phyloP scores from a whole-genome alignment of 2,329 filamentous ascomycete species.

The Lasiodiplodia citricola region DNA sequence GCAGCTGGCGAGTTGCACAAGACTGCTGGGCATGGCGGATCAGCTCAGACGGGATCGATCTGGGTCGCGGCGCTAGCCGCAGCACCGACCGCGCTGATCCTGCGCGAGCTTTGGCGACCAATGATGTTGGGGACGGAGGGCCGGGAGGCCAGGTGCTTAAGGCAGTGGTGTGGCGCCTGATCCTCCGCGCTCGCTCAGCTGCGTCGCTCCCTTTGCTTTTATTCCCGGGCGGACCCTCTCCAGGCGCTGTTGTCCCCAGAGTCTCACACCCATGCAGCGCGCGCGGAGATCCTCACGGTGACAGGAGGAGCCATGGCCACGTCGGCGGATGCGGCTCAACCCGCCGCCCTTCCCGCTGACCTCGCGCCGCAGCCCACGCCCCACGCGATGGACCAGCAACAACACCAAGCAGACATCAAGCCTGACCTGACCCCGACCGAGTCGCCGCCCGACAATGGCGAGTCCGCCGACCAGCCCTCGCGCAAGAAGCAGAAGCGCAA shows the following conservation, averaged over 20 bases:
- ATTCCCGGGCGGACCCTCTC: slow-evolving; percentile 18
- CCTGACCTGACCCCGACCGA: background rate
- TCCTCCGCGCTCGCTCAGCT: slow-evolving; percentile 10
- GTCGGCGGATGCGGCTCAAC: slow-evolving; percentile 5
- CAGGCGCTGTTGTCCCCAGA: background rate
- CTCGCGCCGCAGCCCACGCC: slow-evolving; percentile 2
- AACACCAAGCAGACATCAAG: background rate
- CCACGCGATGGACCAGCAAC: background rate
- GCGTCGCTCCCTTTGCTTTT: slow-evolving; percentile 16
- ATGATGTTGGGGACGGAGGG: background rate
- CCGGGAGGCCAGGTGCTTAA: background rate
- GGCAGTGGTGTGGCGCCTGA: slow-evolving; percentile 10
- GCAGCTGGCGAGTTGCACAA: too few species aligned
- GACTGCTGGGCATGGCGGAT: background rate
- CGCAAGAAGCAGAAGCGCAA: slow-evolving; percentile 80
- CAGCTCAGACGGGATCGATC: background rate
- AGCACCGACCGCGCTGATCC: background rate
- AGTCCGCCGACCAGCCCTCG: background rate
- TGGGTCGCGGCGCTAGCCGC: background rate
- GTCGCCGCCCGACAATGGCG: background rate
- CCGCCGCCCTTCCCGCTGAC: slow-evolving; percentile 11
- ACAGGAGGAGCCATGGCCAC: slow-evolving; percentile 23
- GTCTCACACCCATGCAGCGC: slow-evolving; percentile 24
- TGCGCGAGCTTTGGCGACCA: background rate
- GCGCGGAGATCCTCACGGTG: slow-evolving; percentile 17